Percentiles rank a stretch among this genome's conserved stretches.
Conservation (phyloP, 1,139 yeast species). For the Debaryomyces nepalensis region DNA sequence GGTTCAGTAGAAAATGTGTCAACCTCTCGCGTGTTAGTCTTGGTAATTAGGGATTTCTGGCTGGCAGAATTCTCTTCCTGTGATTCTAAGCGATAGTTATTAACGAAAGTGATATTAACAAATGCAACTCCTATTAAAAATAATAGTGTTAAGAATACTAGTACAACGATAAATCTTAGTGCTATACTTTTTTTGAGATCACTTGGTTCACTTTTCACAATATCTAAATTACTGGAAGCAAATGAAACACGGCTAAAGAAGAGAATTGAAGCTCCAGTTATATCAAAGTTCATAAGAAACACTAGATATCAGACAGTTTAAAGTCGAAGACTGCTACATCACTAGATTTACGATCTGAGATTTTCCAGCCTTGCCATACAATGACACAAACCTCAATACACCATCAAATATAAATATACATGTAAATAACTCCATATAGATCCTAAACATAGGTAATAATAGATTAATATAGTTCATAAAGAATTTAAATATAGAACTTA, state of each 20-base stretch:
- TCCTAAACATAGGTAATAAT: background rate
- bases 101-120: slow-evolving; percentile 2
- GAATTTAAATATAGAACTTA: background rate
- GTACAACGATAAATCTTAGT: background rate
- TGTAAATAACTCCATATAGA: background rate
- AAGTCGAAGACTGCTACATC: background rate
- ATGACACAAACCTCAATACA: slow-evolving; percentile 1
- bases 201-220: background rate
- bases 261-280: background rate
- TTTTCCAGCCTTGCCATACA: background rate
- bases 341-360: slow-evolving; percentile 4
- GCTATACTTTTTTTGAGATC: background rate
- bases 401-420: background rate
- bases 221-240: background rate
- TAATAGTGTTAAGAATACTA: background rate
- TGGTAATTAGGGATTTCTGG: background rate
- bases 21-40: background rate
- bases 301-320: slow-evolving; percentile 1
- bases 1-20: background rate
- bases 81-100: background rate
- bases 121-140: background rate
- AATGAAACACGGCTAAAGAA: background rate
- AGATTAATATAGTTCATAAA: background rate
- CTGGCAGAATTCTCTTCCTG: background rate
- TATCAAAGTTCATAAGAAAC: slow-evolving; percentile 7